A percentile compares a stretch with the other conserved stretches of the same genome.
phyloP scores from a whole-genome alignment of 805 yeast species.

The Nakazawaea holstii region DNA sequence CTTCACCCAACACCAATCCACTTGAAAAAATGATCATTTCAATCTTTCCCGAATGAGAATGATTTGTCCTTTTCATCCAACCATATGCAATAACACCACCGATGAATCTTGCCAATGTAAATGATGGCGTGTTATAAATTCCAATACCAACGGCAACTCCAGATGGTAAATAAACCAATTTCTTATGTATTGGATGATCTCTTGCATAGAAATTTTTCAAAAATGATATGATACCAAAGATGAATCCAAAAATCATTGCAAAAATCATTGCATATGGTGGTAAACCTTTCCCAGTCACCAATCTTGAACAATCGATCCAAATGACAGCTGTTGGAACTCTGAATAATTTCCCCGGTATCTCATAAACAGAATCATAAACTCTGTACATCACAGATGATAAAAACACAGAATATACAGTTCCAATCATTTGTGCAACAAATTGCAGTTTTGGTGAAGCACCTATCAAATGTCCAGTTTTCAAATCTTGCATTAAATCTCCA shows the following conservation, averaged over 20 bases:
- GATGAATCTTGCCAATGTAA: conserved; percentile 85
- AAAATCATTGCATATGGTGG: conserved; percentile 72
- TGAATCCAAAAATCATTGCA: conserved; percentile 54
- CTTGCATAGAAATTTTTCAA: conserved; percentile 51
- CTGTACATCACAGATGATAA: conserved; percentile 79
- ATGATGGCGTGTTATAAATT: conserved; percentile 88
- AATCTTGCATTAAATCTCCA: conserved; percentile 95
- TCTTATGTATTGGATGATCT: conserved; percentile 30
- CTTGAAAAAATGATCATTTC: conserved; percentile 82
- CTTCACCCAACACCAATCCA: conserved; percentile 93
- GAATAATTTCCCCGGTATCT: conserved; percentile 76
- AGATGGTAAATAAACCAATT: conserved; percentile 65
- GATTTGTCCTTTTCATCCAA: conserved; percentile 40
- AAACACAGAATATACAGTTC: conserved; percentile 79
- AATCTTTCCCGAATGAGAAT: conserved; percentile 47
- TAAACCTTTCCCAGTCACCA: conserved; percentile 85
- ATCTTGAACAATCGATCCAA: conserved; percentile 94
- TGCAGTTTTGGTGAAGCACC: conserved; percentile 94
- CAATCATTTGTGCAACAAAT: conserved; percentile 83
- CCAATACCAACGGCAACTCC: conserved; percentile 99
- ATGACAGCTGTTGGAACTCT: conserved; percentile 93
- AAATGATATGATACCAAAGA: conserved; percentile 67
- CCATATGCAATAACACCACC: conserved; percentile 72
- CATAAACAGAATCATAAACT: conserved; percentile 75
- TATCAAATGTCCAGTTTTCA: conserved; percentile 86